These are phyloP conservation scores for Fusarium sp. DNA, from an alignment of 2,329 filamentous ascomycete species.

Conservation along the genomic window DNA sequence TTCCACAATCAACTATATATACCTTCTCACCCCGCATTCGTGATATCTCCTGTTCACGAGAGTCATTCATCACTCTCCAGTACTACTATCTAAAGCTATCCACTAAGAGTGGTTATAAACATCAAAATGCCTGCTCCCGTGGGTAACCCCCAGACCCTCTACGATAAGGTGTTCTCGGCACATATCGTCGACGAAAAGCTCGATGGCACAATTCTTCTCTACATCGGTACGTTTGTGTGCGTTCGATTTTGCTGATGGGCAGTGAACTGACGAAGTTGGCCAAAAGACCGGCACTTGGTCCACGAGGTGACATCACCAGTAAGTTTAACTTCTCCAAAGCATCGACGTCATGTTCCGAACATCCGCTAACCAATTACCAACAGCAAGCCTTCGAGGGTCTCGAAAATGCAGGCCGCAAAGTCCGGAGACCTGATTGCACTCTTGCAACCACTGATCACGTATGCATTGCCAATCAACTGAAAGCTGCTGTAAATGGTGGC, in stretches of 20 bases:
- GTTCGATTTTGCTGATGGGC: background rate
- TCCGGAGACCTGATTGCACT: slow-evolving; percentile 95
- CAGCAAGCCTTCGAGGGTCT: slow-evolving; percentile 98
- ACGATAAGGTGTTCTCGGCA: slow-evolving; percentile 96
- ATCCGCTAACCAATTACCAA: slow-evolving; percentile 35
- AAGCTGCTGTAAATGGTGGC: background rate
- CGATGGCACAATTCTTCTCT: slow-evolving; percentile 90
- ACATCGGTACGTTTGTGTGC: slow-evolving; percentile 76
- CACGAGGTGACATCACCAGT: slow-evolving; percentile 98
- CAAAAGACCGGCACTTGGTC: slow-evolving; percentile 87
- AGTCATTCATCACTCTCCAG: background rate
- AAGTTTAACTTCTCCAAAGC: slow-evolving; percentile 50
- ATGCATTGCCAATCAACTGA: slow-evolving; percentile 54
- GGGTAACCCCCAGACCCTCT: slow-evolving; percentile 82
- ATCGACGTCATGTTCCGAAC: slow-evolving; percentile 4
- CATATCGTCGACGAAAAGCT: slow-evolving; percentile 96
- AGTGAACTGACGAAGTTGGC: slow-evolving; percentile 19
- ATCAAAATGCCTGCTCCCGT: slow-evolving; percentile 79
- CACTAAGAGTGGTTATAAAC: slow-evolving; percentile 6
- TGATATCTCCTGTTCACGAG: background rate
- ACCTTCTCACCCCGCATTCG: slow-evolving; percentile 6
- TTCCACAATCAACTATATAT: background rate
- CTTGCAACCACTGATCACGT: slow-evolving; percentile 97
- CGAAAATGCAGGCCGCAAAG: slow-evolving; percentile 85
- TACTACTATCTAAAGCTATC: background rate